A percentile compares a stretch with the other conserved stretches of the same genome.
Conservation (phyloP, 2,329 filamentous ascomycete genomes). For the Alternaria ethzedia region DNA sequence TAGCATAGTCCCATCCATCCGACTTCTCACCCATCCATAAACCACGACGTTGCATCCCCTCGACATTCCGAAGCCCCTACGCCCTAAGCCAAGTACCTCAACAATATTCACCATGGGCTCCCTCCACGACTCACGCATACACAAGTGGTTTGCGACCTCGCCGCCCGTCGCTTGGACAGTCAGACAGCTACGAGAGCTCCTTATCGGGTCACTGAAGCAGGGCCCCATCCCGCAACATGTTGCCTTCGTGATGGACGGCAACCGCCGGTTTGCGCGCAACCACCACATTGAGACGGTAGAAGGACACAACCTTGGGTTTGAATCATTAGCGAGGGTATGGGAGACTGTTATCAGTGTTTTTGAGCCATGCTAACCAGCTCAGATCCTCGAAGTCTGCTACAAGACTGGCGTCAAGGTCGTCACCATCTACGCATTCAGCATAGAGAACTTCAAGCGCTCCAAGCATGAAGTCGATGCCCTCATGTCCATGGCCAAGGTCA, state of each 20-base stretch:
- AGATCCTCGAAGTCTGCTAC: slow-evolving; percentile 96
- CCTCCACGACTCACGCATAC: slow-evolving; percentile 66
- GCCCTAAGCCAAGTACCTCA: slow-evolving; percentile 17
- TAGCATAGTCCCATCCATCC: slow-evolving; percentile 3
- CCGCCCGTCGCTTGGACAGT: slow-evolving; percentile 92
- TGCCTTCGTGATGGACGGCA: slow-evolving; percentile 99
- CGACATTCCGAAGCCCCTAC: slow-evolving; percentile 15
- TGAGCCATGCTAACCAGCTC: slow-evolving; percentile 41
- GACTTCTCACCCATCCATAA: neutral
- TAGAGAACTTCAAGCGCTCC: slow-evolving; percentile 97
- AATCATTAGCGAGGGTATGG: slow-evolving; percentile 83
- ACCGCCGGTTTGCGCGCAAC: slow-evolving; percentile 86
- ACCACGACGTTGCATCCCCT: neutral
- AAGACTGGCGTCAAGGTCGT: slow-evolving; percentile 96
- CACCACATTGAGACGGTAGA: slow-evolving; percentile 96
- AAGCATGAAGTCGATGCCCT: slow-evolving; percentile 96
- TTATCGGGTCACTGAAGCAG: slow-evolving; percentile 88
- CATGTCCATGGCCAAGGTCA: slow-evolving; percentile 97
- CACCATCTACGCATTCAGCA: slow-evolving; percentile 97
- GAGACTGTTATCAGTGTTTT: slow-evolving; percentile 14
- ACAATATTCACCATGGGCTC: slow-evolving; percentile 49
- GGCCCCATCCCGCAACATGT: slow-evolving; percentile 93
- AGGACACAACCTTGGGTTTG: slow-evolving; percentile 93
- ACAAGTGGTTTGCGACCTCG: slow-evolving; percentile 82
- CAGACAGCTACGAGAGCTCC: slow-evolving; percentile 76